Evolutionary conservation across 441 rosid species (phyloP), one percentile per base, ranked within the genome.

Genomic region (Jatropha podagrica): DNA sequence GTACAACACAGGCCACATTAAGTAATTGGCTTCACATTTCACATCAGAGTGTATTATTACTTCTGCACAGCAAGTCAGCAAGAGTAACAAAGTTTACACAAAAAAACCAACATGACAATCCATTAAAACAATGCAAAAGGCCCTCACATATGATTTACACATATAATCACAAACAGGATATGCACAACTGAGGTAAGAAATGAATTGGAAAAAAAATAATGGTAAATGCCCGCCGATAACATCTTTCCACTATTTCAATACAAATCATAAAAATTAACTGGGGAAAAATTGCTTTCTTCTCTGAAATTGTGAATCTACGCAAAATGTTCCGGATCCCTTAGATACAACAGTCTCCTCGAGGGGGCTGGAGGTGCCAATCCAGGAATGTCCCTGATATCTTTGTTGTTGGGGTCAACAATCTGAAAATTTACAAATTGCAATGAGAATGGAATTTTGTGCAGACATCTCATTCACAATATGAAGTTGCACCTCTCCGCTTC

Each of bases 321-420:
- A 74, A 74, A 71, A 65, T 72, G 72, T 54, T 76, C 77, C 14
- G 52, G 66, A 77, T 79, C 84, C 80, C 87, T 83, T 23, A 84
- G 60, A 73, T 85, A 92, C 76, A 96, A 82, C 72, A 94, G 87
- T 85, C 94, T 90, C 85, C 99, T 91, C 26, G 97, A 66, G 0
- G 94, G 98, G 38, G 92, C 97, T 49, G 98, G 99, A 32, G 99
- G 99, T 71, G 99, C 99, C 87, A 96, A 78, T 76, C 99, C 99
- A 48, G 97, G 99, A 84, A 96, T 91, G 88, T 96, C 98, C 85
- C 91, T 90, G 74, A 96, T 92, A 84, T 89, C 80, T 76, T 94
- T 96, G 92, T 96, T 96, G 84, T 79, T 85, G 46, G 99, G 99
- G 78, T 94, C 73, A 74, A 92, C 97, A 71, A 96, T 83, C 99